These are phyloP conservation scores for Dothiorella sarmentorum DNA, from an alignment of 2,329 filamentous ascomycete species.

Conservation along the genomic window DNA sequence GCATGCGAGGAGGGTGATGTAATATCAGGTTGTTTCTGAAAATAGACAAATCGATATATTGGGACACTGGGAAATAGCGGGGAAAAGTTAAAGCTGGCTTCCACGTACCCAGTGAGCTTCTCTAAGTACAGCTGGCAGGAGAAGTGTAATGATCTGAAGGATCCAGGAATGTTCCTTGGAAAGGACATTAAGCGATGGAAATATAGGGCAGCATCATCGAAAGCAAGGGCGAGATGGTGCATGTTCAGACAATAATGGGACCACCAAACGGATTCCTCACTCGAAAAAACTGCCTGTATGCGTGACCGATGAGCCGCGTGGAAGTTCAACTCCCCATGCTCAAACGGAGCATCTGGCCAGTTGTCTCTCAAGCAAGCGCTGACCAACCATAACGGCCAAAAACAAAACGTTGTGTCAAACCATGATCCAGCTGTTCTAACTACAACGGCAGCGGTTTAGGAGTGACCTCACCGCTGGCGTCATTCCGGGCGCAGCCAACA, in stretches of 20 bases:
- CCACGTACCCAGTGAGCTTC: not conserved
- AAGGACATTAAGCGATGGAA: not conserved
- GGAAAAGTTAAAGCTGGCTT: not conserved
- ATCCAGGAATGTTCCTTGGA: not conserved
- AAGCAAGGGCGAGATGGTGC: not conserved
- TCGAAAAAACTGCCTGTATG: not conserved
- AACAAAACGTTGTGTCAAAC: not conserved
- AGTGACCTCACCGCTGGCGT: slow-evolving; percentile 11
- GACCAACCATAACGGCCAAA: not conserved
- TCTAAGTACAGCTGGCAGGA: not conserved
- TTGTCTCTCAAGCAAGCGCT: not conserved
- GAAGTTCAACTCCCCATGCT: too few relatives aligned
- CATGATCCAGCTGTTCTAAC: too few relatives aligned
- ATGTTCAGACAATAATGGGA: not conserved
- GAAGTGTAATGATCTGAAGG: not conserved
- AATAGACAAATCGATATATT: slow-evolving; percentile 15
- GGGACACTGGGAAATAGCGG: not conserved
- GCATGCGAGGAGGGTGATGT: not conserved
- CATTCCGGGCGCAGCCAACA: not conserved
- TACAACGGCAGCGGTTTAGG: not conserved
- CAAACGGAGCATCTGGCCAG: too few relatives aligned
- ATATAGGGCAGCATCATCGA: not conserved
- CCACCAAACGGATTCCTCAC: not conserved
- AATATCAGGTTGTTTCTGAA: not conserved
- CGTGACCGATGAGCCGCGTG: too few relatives aligned